Evolutionary conservation across 1,284 basidiomycete species (phyloP), one percentile per base, ranked within the genome.

Genomic region (Rhodotorula mucilaginosa): DNA sequence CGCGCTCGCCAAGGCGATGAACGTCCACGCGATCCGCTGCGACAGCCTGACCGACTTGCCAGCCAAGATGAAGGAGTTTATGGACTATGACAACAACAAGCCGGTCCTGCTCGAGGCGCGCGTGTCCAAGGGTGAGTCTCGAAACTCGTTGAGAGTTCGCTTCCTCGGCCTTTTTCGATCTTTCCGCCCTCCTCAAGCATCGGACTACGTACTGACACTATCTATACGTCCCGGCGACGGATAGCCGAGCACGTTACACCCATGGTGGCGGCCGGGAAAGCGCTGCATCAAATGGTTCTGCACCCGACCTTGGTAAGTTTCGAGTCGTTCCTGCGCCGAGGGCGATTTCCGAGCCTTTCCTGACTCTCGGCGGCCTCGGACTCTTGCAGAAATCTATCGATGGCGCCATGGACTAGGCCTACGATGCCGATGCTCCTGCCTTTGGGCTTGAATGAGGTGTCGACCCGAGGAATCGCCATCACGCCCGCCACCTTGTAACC

Each of bases 1-100:
- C 79, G 80, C 87, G 77, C 88, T 99, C 58, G 92, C 94, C 26
- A 84, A 90, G 79, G 84, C 93, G 6, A 97, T 98, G 94, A 88
- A 90, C 69, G 90, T 94, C 64, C 92, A 97, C 80, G 93, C 91
- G 10, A 88, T 98, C 78, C 86, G 91, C 72, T 93, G 90, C 81
- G 83, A 85, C 61, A 87, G 80, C 51, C 80, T 86, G 12, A 88
- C 86, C 57, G 95, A 99, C 68, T 85, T 99, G 19, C 92, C 92
- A 0, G 88, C 85, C 54, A 96, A 91, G 86, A 98, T 99, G 94
- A 93, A 94, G 85, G 95, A 98, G 86, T 97, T 99, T 83, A 86
- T 99, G 78, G 94, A 96, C 83, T 97, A 96, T 82, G 90, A 93
- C 75, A 89, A 88, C 75, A 85, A 85, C 71, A 90, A 88, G 82